phyloP scores from a whole-genome alignment of 2,329 filamentous ascomycete genomes.

The Akanthomyces dipterigenus region DNA sequence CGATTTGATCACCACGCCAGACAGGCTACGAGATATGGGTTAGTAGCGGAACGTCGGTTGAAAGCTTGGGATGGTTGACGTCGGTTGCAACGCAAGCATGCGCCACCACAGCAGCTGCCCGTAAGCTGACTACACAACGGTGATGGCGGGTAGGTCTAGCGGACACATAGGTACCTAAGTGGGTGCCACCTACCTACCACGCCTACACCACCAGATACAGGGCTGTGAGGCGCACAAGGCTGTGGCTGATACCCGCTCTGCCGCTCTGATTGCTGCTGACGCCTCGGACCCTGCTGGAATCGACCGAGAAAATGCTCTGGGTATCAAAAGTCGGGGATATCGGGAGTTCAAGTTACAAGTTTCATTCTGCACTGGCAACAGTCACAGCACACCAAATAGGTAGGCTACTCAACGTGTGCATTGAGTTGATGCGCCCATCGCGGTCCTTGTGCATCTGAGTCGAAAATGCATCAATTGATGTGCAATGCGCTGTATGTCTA shows the following conservation, averaged over 20 bases:
- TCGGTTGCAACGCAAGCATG: conserved; percentile 2
- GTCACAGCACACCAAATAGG: neutral
- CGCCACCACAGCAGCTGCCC: neutral
- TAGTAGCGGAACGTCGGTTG: neutral
- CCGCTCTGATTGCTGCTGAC: too few relatives aligned
- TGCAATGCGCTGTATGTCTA: conserved; percentile 6
- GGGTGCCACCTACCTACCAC: too few relatives aligned
- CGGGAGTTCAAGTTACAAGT: neutral
- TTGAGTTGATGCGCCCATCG: neutral
- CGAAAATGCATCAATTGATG: neutral
- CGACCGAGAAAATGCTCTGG: too few relatives aligned
- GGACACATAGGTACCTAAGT: neutral
- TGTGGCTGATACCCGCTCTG: neutral
- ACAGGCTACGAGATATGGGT: neutral
- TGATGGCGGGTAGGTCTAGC: neutral
- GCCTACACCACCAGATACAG: too few relatives aligned
- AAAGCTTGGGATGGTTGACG: conserved; percentile 7
- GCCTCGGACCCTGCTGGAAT: too few relatives aligned
- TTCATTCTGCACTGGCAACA: neutral
- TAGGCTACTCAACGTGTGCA: neutral
- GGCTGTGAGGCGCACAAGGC: neutral
- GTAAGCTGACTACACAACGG: neutral
- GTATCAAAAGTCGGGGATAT: too few relatives aligned
- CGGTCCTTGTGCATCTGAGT: too few relatives aligned
- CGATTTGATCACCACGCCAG: neutral